These are phyloP conservation scores for Raffaelea ambrosiae DNA, from an alignment of 2,329 filamentous ascomycete genomes.

Conservation along the genomic window DNA sequence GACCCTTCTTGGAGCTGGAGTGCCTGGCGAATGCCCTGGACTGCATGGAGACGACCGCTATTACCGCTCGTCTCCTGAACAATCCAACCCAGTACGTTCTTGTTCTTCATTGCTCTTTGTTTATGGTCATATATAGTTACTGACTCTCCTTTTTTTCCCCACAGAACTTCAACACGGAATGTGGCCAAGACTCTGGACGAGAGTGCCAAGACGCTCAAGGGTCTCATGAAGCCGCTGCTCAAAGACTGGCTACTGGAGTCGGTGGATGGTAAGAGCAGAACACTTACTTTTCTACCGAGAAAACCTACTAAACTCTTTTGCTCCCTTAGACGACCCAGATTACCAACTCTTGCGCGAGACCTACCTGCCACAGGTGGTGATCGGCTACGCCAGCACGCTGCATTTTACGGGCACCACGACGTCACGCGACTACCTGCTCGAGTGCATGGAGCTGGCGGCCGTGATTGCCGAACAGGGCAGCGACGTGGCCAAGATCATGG, in stretches of 20 bases:
- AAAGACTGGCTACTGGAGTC: constrained; percentile 53
- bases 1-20: constrained; percentile 61
- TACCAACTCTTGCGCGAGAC: constrained; percentile 59
- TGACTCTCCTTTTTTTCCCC: constrained; percentile 13
- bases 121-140: no score
- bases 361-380: constrained; percentile 78
- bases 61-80: constrained; percentile 43
- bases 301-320: no score
- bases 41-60: constrained; percentile 57
- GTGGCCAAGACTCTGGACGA: constrained; percentile 47
- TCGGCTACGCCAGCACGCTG: constrained; percentile 75
- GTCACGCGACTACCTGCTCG: constrained; percentile 66
- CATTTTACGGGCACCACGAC: constrained; percentile 70
- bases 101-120: no score
- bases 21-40: constrained; percentile 57
- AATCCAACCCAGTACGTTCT: constrained; percentile 41
- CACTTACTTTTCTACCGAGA: constrained; percentile 1
- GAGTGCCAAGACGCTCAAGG: constrained; percentile 45
- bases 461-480: constrained; percentile 63
- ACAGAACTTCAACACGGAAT: constrained; percentile 20
- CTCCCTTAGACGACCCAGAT: constrained; percentile 43
- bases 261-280: constrained; percentile 50
- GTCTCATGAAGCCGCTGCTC: constrained; percentile 52
- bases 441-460: constrained; percentile 79
- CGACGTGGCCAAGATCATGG: constrained; percentile 57